Conservation (phyloP, 2,329 filamentous ascomycete species). For the Sarocladium oryzae region DNA sequence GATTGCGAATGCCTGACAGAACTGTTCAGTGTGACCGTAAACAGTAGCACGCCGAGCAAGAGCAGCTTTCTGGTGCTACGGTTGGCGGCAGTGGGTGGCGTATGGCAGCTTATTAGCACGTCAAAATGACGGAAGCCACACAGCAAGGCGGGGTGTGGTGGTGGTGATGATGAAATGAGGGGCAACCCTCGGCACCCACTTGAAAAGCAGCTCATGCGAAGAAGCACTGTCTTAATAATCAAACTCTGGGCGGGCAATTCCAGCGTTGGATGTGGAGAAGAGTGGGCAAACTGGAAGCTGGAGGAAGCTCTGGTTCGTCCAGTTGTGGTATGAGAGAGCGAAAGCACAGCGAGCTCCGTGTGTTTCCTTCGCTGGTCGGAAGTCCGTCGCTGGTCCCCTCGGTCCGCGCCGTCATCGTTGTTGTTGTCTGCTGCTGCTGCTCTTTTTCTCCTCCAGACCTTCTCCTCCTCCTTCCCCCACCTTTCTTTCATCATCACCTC, state of each 20-base stretch:
- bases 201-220: not conserved
- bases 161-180: constrained; percentile 8
- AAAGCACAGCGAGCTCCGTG: not conserved
- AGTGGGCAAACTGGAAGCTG: not conserved
- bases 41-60: too few relatives aligned
- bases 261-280: not conserved
- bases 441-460: constrained; percentile 2
- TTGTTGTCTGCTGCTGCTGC: not conserved
- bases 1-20: too few relatives aligned
- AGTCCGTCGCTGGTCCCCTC: constrained; percentile 2
- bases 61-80: too few relatives aligned
- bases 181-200: constrained; percentile 2
- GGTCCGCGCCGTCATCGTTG: not conserved
- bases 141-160: constrained; percentile 5
- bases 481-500: constrained; percentile 9
- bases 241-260: not conserved
- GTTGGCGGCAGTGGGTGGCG: too few relatives aligned
- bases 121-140: not conserved
- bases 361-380: constrained; percentile 3
- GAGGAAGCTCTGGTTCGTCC: not conserved
- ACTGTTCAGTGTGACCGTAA: too few relatives aligned
- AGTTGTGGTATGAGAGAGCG: not conserved
- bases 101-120: too few relatives aligned
- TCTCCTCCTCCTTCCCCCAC: not conserved
- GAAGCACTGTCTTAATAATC: constrained; percentile 4